Evolutionary conservation across 305 asterid genomes (phyloP).

Genomic region (Fraxinus latifolia): DNA sequence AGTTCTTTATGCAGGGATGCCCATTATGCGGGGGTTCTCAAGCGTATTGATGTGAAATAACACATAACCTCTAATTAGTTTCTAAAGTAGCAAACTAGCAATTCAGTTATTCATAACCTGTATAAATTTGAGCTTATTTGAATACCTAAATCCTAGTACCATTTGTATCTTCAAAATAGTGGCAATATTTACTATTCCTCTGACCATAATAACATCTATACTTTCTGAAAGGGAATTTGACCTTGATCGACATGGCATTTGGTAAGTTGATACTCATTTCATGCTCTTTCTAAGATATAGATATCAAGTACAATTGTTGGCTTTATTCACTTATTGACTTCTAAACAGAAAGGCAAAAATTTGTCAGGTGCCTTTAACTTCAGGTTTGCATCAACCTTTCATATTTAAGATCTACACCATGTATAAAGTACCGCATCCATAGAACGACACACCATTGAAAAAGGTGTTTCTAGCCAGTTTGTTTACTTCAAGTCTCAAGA

Average conservation of each 20-base stretch:
- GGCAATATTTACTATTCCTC: not conserved
- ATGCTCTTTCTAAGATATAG: not conserved
- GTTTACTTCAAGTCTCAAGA: not conserved
- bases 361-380: not conserved
- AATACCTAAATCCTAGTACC: not conserved
- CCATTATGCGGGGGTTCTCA: not conserved
- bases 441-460: not conserved
- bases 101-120: not conserved
- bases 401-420: not conserved
- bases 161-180: not conserved
- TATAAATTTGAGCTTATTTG: not conserved
- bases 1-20: not conserved
- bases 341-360: not conserved
- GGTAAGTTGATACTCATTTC: not conserved
- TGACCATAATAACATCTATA: not conserved
- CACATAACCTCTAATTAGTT: not conserved
- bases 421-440: not conserved
- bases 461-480: not conserved
- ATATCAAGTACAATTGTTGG: not conserved
- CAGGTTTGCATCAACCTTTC: not conserved
- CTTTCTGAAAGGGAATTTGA: not conserved
- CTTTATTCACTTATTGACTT: not conserved
- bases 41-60: not conserved
- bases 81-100: not conserved
- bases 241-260: not conserved